These are phyloP conservation scores for Puccinia hordei DNA, from an alignment of 1,284 basidiomycete species.

Conservation along the genomic window DNA sequence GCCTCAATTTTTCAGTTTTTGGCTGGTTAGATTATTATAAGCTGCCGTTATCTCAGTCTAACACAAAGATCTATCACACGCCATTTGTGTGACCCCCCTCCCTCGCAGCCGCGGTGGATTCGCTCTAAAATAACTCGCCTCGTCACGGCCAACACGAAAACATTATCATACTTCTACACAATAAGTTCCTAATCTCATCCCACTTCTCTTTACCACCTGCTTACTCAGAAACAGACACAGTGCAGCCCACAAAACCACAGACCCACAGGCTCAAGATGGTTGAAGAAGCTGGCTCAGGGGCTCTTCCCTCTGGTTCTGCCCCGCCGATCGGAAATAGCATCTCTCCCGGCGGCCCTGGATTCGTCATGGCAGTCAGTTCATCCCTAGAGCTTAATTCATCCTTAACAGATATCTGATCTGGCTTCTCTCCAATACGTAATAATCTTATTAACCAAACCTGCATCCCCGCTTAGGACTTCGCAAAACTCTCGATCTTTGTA, in stretches of 20 bases:
- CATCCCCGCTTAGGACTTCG: constrained; percentile 35
- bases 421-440: not conserved
- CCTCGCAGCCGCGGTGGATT: no score
- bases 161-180: no score
- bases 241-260: not conserved
- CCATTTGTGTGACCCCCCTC: no score
- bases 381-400: not conserved
- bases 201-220: not conserved
- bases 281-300: constrained; percentile 4
- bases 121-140: no score
- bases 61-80: no score
- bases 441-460: not conserved
- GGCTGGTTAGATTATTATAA: no score
- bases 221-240: not conserved
- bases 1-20: no score
- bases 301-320: constrained; percentile 45
- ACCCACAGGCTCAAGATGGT: constrained; percentile 6
- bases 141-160: no score
- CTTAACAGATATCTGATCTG: not conserved
- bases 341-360: constrained; percentile 49
- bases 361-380: constrained; percentile 42
- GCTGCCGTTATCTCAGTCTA: no score
- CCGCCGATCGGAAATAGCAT: constrained; percentile 47
- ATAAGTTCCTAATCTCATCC: no score
- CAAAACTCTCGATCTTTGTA: constrained; percentile 47